Conservation (phyloP, 2,329 filamentous ascomycete species). For the Didymella sp. region DNA sequence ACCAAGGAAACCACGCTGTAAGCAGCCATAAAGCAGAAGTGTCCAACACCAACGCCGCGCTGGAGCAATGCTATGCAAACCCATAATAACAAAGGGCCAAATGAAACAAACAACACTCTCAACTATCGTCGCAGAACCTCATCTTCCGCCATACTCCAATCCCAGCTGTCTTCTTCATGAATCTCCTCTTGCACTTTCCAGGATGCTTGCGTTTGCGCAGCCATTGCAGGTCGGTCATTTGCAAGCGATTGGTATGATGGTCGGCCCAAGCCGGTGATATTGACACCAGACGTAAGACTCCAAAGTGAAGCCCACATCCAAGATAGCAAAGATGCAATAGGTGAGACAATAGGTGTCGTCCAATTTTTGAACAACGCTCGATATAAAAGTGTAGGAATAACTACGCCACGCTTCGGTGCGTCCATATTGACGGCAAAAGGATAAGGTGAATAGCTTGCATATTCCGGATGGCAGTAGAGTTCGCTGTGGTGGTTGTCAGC, state of each 20-base stretch:
- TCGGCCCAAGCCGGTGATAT: neutral
- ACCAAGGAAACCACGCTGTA: neutral
- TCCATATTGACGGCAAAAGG: constrained; percentile 60
- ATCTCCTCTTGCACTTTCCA: constrained; percentile 7
- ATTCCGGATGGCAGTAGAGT: constrained; percentile 59
- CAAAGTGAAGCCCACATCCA: constrained; percentile 28
- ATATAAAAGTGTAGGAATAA: constrained; percentile 62
- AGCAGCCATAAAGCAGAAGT: neutral
- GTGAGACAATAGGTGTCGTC: constrained; percentile 38
- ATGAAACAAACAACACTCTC: neutral
- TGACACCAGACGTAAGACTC: constrained; percentile 18
- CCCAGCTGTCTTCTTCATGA: constrained; percentile 29
- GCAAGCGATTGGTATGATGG: constrained; percentile 3
- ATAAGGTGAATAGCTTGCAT: constrained; percentile 55
- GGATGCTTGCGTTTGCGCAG: constrained; percentile 9
- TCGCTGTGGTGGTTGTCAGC: constrained; percentile 41
- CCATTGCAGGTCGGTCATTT: neutral
- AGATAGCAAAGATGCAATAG: constrained; percentile 19
- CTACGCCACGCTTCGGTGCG: constrained; percentile 62
- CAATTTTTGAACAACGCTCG: constrained; percentile 47
- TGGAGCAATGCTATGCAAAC: constrained; percentile 12
- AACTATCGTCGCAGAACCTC: constrained; percentile 21
- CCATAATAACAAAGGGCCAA: neutral
- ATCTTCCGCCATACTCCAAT: constrained; percentile 37
- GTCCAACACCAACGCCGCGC: constrained; percentile 14